phyloP scores from a whole-genome alignment of 2,329 filamentous ascomycete species.

The Monilinia fructigena region DNA sequence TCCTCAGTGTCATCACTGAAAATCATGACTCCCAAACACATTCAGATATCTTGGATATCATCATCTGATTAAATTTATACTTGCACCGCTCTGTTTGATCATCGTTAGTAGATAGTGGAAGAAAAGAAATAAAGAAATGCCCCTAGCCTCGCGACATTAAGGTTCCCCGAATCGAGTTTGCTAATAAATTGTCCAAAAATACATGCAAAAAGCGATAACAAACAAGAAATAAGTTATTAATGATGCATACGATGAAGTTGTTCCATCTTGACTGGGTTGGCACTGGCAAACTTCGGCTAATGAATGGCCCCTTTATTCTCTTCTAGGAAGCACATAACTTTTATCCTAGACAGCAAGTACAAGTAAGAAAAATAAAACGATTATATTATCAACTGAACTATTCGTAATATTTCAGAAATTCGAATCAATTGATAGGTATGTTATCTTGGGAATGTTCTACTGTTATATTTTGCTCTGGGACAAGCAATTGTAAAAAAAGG shows the following conservation, averaged over 20 bases:
- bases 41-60: too few relatives aligned
- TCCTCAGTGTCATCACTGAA: too few relatives aligned
- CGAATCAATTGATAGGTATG: not conserved
- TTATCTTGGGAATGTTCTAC: too few relatives aligned
- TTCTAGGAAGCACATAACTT: not conserved
- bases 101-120: not conserved
- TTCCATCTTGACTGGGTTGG: not conserved
- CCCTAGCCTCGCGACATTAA: not conserved
- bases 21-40: too few relatives aligned
- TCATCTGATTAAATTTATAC: not conserved
- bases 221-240: not conserved
- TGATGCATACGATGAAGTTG: not conserved
- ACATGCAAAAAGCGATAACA: not conserved
- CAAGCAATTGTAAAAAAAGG: too few relatives aligned
- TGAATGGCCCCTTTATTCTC: not conserved
- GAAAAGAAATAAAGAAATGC: not conserved
- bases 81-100: not conserved
- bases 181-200: not conserved
- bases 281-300: constrained; percentile 9
- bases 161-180: not conserved
- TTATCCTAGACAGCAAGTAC: not conserved
- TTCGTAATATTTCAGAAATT: not conserved
- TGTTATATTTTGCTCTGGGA: too few relatives aligned
- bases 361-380: not conserved
- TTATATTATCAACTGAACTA: too few relatives aligned